A percentile compares a stretch with the other conserved stretches of the same genome.
Conservation (phyloP, 208 protist genomes). For the Wallacemonas rigidus region DNA sequence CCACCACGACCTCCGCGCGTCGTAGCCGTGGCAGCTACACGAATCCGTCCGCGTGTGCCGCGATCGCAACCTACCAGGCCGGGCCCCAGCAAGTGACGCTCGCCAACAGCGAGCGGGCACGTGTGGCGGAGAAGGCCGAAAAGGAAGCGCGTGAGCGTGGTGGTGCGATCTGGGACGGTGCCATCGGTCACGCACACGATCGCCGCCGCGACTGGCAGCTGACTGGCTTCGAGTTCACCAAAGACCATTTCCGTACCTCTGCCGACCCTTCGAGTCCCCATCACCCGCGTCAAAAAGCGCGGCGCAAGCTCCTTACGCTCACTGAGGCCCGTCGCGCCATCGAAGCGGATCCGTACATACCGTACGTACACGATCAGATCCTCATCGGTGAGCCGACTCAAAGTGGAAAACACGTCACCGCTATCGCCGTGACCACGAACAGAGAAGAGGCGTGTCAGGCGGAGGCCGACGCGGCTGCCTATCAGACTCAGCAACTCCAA, state of each 20-base stretch:
- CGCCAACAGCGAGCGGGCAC: constrained; percentile 25
- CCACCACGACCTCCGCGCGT: background rate
- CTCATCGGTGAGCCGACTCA: constrained; percentile 31
- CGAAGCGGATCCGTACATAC: constrained; percentile 25
- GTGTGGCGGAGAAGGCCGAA: constrained; percentile 9
- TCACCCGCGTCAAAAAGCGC: constrained; percentile 14
- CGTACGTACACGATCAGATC: constrained; percentile 64
- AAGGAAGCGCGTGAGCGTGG: constrained; percentile 16
- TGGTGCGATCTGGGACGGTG: constrained; percentile 28
- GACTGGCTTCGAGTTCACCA: constrained; percentile 31
- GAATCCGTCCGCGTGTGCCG: background rate
- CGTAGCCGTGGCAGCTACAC: constrained; percentile 26
- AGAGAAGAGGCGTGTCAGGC: constrained; percentile 29
- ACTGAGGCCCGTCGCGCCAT: constrained; percentile 12
- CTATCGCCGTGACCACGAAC: constrained; percentile 54
- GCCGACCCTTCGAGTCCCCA: constrained; percentile 1
- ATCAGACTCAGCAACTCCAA: background rate
- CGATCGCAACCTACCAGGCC: background rate
- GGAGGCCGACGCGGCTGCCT: constrained; percentile 23
- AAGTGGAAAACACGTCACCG: constrained; percentile 10
- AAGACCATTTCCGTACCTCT: constrained; percentile 27
- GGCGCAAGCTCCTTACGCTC: constrained; percentile 11
- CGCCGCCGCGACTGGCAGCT: constrained; percentile 37
- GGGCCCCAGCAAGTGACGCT: constrained; percentile 23
- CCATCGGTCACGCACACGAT: constrained; percentile 19